Evolutionary conservation across 257 asterid genomes (phyloP).

Genomic region (Nicotiana paniculata): DNA sequence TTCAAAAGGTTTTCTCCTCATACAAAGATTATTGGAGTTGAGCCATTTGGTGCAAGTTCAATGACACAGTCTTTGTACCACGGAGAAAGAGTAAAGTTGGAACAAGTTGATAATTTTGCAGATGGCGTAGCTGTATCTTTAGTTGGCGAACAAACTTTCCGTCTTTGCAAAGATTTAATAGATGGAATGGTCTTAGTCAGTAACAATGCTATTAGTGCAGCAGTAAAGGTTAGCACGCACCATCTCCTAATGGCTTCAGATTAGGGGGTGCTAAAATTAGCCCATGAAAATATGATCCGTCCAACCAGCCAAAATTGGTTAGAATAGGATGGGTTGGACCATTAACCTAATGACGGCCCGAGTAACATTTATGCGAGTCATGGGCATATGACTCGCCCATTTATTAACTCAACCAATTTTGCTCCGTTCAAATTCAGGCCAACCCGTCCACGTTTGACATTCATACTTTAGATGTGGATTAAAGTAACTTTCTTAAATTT

Average conservation of each 20-base stretch:
- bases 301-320: background rate
- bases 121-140: slow-evolving; percentile 95
- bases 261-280: too few relatives aligned
- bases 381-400: too few relatives aligned
- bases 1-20: slow-evolving; percentile 69
- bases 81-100: slow-evolving; percentile 55
- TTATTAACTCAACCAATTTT: too few relatives aligned
- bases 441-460: too few relatives aligned
- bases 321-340: background rate
- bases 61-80: slow-evolving; percentile 75
- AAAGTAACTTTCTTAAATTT: too few relatives aligned
- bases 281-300: too few relatives aligned
- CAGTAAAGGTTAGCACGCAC: slow-evolving; percentile 58
- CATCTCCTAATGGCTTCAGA: too few relatives aligned
- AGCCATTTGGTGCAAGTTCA: slow-evolving; percentile 89
- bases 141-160: slow-evolving; percentile 75
- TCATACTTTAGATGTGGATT: too few relatives aligned
- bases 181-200: slow-evolving; percentile 81
- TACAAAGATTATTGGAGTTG: slow-evolving; percentile 83
- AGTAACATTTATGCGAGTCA: too few relatives aligned
- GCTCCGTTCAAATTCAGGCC: too few relatives aligned
- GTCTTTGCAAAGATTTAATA: slow-evolving; percentile 60
- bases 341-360: too few relatives aligned
- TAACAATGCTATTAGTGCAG: slow-evolving; percentile 80
- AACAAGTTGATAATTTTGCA: slow-evolving; percentile 88